Evolutionary conservation across 371 early-diverging fungal genomes (phyloP).

Genomic region (Haplosporangium sp.): DNA sequence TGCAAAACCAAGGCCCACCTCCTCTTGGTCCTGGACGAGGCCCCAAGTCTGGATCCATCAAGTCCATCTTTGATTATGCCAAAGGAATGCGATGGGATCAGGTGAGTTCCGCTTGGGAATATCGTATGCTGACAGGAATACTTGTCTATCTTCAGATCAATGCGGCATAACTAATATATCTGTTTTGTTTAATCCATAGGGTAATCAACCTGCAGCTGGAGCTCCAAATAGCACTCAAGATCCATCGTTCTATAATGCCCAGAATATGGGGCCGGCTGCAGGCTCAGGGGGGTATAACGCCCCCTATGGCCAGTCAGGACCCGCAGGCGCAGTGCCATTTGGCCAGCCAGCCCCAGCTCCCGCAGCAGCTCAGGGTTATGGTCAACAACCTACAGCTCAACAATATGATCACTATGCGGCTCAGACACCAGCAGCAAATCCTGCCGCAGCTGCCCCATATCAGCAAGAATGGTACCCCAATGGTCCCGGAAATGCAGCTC

Average conservation of each 20-base stretch:
- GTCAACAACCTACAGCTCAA: slow-evolving; percentile 19
- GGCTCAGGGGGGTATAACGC: slow-evolving; percentile 22
- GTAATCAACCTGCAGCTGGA: slow-evolving; percentile 36
- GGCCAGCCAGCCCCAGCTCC: slow-evolving; percentile 22
- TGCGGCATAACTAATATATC: too few relatives aligned
- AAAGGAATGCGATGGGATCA: slow-evolving; percentile 55
- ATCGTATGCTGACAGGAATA: neutral
- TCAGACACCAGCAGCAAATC: slow-evolving; percentile 20
- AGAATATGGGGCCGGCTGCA: slow-evolving; percentile 25
- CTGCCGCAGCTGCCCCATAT: slow-evolving; percentile 18
- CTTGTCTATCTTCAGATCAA: too few relatives aligned
- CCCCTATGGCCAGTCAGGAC: slow-evolving; percentile 11
- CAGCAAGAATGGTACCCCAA: slow-evolving; percentile 49
- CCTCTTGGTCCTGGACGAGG: slow-evolving; percentile 13
- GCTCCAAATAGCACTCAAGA: slow-evolving; percentile 25
- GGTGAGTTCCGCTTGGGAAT: slow-evolving; percentile 14
- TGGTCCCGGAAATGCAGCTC: slow-evolving; percentile 14
- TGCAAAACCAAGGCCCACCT: slow-evolving; percentile 19
- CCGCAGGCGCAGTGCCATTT: slow-evolving; percentile 13
- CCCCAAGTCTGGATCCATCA: slow-evolving; percentile 28
- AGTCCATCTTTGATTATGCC: slow-evolving; percentile 52
- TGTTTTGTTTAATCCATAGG: slow-evolving; percentile 17
- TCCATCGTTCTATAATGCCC: slow-evolving; percentile 13
- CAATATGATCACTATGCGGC: slow-evolving; percentile 34
- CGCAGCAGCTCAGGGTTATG: slow-evolving; percentile 16